Evolutionary conservation across 2,329 filamentous ascomycete genomes (phyloP).

Genomic region (Plenodomus tracheiphilus): DNA sequence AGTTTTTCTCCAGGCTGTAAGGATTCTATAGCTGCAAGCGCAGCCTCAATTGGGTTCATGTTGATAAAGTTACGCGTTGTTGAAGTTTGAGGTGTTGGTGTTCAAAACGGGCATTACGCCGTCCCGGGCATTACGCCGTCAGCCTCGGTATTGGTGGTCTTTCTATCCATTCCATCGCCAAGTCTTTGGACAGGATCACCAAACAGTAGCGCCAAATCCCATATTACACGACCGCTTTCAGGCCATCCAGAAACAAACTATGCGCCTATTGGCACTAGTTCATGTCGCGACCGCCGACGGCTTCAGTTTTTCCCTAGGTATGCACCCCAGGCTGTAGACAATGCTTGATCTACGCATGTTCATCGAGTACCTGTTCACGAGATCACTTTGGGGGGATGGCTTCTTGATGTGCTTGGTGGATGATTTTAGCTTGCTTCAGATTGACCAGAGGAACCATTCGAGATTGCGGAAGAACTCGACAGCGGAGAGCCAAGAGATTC

Average conservation of each 20-base stretch:
- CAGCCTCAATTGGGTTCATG: too few relatives aligned
- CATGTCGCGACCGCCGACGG: background rate
- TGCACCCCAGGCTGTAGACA: constrained; percentile 8
- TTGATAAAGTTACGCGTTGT: too few relatives aligned
- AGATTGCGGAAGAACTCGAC: constrained; percentile 18
- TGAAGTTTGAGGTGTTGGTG: too few relatives aligned
- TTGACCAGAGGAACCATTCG: constrained; percentile 6
- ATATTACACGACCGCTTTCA: background rate
- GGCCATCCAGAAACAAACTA: background rate
- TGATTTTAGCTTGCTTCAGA: constrained; percentile 6
- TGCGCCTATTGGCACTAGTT: background rate
- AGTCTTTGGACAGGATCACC: background rate
- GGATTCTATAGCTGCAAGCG: too few relatives aligned
- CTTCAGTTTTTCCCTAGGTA: constrained; percentile 1
- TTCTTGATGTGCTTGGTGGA: constrained; percentile 25
- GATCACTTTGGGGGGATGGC: background rate
- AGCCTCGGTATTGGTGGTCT: background rate
- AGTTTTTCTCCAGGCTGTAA: too few relatives aligned
- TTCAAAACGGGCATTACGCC: too few relatives aligned
- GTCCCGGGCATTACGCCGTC: background rate
- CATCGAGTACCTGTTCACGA: constrained; percentile 6
- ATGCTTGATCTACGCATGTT: constrained; percentile 3
- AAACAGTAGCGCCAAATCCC: background rate
- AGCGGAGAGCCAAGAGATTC: constrained; percentile 8
- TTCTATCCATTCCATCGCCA: background rate